phyloP scores from a whole-genome alignment of 2,329 filamentous ascomycete species.

The Knoxdaviesia proteae region DNA sequence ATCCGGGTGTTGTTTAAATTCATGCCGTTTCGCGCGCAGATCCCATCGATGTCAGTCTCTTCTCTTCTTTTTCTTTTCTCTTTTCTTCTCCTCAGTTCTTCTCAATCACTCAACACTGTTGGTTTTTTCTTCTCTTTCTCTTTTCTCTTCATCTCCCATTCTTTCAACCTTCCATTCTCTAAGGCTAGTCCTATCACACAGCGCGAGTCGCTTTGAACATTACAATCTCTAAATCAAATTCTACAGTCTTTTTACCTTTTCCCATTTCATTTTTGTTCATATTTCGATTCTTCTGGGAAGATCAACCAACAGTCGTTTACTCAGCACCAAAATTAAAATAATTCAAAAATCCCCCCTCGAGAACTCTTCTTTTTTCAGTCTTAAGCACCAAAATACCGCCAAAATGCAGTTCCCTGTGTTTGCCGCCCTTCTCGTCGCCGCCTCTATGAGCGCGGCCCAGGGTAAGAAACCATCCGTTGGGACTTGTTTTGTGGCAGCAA shows the following conservation, averaged over 20 bases:
- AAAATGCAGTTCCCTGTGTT: conserved; percentile 28
- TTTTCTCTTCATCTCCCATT: conserved; percentile 6
- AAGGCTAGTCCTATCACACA: conserved; percentile 27
- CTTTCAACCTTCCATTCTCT: conserved; percentile 7
- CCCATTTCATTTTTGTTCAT: neutral
- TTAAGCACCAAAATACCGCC: conserved; percentile 8
- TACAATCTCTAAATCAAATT: neutral
- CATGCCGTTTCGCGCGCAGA: conserved; percentile 14
- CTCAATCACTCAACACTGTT: neutral
- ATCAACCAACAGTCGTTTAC: no score
- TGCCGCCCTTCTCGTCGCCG: conserved; percentile 19
- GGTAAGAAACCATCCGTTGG: conserved; percentile 12
- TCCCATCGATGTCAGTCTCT: conserved; percentile 8
- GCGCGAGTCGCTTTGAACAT: conserved; percentile 22
- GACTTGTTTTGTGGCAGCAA: neutral
- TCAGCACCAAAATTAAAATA: no score
- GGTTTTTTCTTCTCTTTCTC: conserved; percentile 7
- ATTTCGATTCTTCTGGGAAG: conserved; percentile 9
- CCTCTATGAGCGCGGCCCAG: conserved; percentile 19
- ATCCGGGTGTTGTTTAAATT: conserved; percentile 17
- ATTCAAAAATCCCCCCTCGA: no score
- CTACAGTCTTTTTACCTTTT: neutral
- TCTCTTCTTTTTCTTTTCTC: conserved; percentile 12
- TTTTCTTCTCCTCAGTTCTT: conserved; percentile 10
- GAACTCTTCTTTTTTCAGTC: conserved; percentile 7